Percentiles rank a stretch among this genome's conserved stretches.
These are phyloP conservation scores for Aspergillus sp. DNA, from an alignment of 2,329 filamentous ascomycete species.

Conservation along the genomic window DNA sequence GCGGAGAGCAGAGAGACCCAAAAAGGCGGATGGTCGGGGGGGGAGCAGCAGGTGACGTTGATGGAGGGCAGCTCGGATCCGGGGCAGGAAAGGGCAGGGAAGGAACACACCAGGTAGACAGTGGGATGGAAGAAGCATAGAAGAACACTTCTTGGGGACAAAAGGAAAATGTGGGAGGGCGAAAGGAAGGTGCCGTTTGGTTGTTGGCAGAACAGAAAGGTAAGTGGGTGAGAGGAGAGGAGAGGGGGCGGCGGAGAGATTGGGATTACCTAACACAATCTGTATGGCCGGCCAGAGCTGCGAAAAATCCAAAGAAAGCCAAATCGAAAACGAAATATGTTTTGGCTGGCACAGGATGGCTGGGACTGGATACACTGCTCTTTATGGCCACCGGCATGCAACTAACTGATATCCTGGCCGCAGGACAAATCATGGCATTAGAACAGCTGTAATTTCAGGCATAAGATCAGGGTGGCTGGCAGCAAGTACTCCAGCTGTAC, in stretches of 20 bases:
- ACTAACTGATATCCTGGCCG: background rate
- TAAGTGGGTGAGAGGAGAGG: no score
- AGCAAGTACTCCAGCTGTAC: background rate
- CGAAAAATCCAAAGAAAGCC: no score
- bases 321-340: slow-evolving; percentile 9
- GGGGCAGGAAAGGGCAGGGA: slow-evolving; percentile 22
- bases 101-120: slow-evolving; percentile 21
- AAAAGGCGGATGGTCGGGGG: slow-evolving; percentile 12
- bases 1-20: slow-evolving; percentile 8
- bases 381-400: slow-evolving; percentile 16
- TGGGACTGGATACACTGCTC: slow-evolving; percentile 12
- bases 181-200: no score
- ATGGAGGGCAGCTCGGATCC: slow-evolving; percentile 23
- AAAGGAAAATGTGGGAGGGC: no score
- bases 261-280: no score
- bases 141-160: no score
- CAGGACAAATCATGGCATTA: no score
- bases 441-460: no score
- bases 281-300: no score
- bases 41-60: slow-evolving; percentile 22
- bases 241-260: no score
- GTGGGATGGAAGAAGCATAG: slow-evolving; percentile 11
- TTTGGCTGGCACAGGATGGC: slow-evolving; percentile 7
- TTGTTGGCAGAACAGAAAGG: no score
- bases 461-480: slow-evolving; percentile 1